Percentiles rank a stretch among this genome's conserved stretches.
These are phyloP conservation scores for Rhododendron ferrugineum DNA, from an alignment of 148 eudicot species.

Conservation along the genomic window DNA sequence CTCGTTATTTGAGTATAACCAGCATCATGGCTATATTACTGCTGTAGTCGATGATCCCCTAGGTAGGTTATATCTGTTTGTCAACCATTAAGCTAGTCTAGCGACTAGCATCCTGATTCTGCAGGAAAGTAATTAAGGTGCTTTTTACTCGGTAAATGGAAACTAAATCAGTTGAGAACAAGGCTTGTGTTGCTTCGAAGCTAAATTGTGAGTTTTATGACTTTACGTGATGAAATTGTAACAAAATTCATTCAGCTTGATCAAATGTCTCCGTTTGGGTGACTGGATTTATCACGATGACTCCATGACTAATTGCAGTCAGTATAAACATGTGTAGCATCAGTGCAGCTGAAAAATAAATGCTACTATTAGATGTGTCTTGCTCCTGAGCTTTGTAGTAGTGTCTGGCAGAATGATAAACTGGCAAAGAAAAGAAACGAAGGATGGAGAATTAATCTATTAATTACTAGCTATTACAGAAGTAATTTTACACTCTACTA, in stretches of 20 bases:
- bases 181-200: not conserved
- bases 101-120: not conserved
- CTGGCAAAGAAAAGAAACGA: not conserved
- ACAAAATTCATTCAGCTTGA: not conserved
- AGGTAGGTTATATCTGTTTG: not conserved
- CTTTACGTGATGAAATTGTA: not conserved
- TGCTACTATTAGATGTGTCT: not conserved
- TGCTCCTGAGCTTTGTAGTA: not conserved
- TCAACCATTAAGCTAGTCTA: not conserved
- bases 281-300: not conserved
- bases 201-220: not conserved
- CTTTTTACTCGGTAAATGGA: not conserved
- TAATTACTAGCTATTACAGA: not conserved
- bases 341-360: not conserved
- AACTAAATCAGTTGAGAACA: not conserved
- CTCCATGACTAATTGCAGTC: not conserved
- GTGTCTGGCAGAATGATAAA: not conserved
- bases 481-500: not conserved
- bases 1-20: not conserved
- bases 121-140: not conserved
- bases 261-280: not conserved
- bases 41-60: not conserved
- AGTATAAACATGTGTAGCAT: not conserved
- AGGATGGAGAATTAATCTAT: not conserved
- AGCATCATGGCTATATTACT: not conserved